A percentile compares a stretch with the other conserved stretches of the same genome.
phyloP scores from a whole-genome alignment of 257 asterid genomes.

The Solanum chiquidenum region DNA sequence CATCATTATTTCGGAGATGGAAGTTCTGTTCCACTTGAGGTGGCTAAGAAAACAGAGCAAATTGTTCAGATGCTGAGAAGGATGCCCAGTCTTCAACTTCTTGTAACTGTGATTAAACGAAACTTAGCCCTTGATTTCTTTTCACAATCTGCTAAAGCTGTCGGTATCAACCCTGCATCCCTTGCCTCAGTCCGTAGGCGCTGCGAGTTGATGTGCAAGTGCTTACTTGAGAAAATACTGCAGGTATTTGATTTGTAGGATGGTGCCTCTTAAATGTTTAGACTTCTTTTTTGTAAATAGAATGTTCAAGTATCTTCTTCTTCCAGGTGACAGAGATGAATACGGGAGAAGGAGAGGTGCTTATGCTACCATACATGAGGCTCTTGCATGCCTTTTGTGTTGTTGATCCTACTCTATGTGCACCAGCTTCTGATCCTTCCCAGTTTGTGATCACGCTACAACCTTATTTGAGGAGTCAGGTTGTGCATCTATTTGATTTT shows the following conservation, averaged over 20 bases:
- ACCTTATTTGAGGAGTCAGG: conserved; percentile 96
- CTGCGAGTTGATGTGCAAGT: conserved; percentile 96
- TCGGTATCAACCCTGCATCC: conserved; percentile 78
- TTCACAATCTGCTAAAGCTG: conserved; percentile 96
- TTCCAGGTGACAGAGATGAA: conserved; percentile 78
- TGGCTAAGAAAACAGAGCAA: conserved; percentile 89
- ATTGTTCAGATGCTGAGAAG: conserved; percentile 81
- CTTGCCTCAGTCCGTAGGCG: conserved; percentile 96
- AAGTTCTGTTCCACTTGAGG: conserved; percentile 87
- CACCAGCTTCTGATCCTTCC: conserved; percentile 95
- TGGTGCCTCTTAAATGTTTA: conserved; percentile 4
- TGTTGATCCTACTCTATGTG: conserved; percentile 84
- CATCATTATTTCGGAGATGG: conserved; percentile 62
- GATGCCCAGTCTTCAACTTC: conserved; percentile 72
- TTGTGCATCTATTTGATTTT: conserved; percentile 5
- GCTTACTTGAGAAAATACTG: conserved; percentile 82
- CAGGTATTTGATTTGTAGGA: conserved; percentile 45
- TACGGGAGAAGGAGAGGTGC: conserved; percentile 64
- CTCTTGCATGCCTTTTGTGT: conserved; percentile 89
- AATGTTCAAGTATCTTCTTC: background rate
- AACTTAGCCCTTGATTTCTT: conserved; percentile 86
- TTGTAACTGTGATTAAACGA: conserved; percentile 71
- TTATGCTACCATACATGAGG: conserved; percentile 81
- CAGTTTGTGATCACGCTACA: conserved; percentile 89
- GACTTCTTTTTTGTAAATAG: background rate